Base-by-base conservation (phyloP, 208 protist species). In the Trypanosomatidae sp. region DNA sequence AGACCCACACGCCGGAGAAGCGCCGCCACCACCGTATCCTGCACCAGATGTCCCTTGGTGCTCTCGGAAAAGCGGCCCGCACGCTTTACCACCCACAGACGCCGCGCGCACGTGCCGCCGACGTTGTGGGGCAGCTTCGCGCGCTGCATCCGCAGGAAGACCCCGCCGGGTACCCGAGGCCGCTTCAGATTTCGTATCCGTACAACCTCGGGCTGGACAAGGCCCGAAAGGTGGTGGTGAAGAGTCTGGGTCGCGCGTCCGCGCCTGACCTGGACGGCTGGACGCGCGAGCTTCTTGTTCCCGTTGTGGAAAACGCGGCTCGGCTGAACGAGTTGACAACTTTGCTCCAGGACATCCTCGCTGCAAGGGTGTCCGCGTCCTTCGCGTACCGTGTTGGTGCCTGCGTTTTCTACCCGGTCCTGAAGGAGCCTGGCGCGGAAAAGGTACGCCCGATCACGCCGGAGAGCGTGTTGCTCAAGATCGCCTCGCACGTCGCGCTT, bases 401-500 rank as follows among this genome's bases (percentile, higher is more conserved):
- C 12, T 71, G 72, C 28, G 53, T 59, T 0, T 19, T 82, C 10
- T 62, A 77, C 71, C 76, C 74, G 7, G 73, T 85, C 33, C 22
- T 46, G 56, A 53, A 82, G 82, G 66, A 64, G 8, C 58, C 69
- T 17, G 73, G 60, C 12, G 46, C 47, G 4, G 6, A 17, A 12
- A 77, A 79, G 53, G 58, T 81, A 13, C 76, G 73, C 0, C 81
- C 81, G 0, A 86, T 82, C 75, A 81, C 77, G 60, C 77, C 81
- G 12, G 76, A 86, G 76, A 71, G 58, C 0, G 74, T 73, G 13
- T 80, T 66, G 69, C 19, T 73, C 10, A 82, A 79, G 28, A 15
- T 80, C 22, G 67, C 77, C 5, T 73, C 73, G 13, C 70, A 67
- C 66, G 10, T 82, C 39, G 81, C 77, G 1, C 41, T 86, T 13